Conservation (phyloP, 768 basidiomycete genomes). For the Suillus spraguei region DNA sequence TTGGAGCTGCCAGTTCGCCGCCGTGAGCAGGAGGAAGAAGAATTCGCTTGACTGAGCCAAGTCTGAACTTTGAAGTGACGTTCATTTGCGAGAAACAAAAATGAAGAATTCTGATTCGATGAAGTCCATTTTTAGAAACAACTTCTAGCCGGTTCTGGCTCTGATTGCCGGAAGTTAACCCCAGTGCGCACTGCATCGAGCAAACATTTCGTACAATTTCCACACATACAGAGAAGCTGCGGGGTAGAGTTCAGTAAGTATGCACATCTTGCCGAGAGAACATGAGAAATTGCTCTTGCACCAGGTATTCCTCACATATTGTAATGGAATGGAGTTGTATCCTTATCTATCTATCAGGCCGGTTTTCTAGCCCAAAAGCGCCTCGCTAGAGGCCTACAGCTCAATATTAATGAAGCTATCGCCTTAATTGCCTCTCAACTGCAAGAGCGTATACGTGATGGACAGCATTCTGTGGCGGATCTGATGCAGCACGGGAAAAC, state of each 20-base stretch:
- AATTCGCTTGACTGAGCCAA: neutral
- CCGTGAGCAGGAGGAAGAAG: no score
- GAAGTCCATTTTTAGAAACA: neutral
- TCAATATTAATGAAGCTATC: constrained; percentile 87
- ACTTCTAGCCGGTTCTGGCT: neutral
- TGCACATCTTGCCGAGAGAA: constrained; percentile 78
- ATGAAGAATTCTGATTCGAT: neutral
- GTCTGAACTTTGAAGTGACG: neutral
- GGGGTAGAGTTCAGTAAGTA: constrained; percentile 37
- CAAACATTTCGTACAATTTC: neutral
- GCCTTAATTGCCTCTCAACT: constrained; percentile 91
- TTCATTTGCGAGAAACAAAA: neutral
- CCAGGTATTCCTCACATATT: constrained; percentile 43
- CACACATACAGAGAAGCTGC: neutral
- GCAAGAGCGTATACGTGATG: constrained; percentile 95
- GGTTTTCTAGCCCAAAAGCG: constrained; percentile 93
- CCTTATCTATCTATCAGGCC: constrained; percentile 44
- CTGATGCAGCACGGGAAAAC: constrained; percentile 94
- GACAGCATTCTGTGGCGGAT: constrained; percentile 78
- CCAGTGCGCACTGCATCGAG: neutral
- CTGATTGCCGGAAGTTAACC: neutral
- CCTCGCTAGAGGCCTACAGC: constrained; percentile 86
- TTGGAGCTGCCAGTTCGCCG: neutral
- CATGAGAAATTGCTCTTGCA: constrained; percentile 75
- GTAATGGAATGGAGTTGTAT: neutral